Percentiles rank a stretch among this genome's conserved stretches.
Evolutionary conservation across 306 rosid species (phyloP).

Genomic region (Cucurbita pepo): DNA sequence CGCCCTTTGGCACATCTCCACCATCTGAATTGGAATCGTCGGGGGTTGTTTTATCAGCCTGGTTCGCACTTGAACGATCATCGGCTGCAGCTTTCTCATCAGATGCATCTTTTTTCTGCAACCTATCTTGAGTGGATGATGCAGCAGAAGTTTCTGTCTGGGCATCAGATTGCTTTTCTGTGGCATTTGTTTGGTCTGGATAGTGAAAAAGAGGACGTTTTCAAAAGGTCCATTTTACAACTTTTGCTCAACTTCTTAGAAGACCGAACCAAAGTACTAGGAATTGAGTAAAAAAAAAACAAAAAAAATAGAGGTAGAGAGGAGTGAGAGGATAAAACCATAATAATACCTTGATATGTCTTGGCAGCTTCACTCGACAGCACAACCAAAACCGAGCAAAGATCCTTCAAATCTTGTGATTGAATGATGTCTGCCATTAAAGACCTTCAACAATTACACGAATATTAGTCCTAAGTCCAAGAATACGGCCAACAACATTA

Average conservation of each 20-base stretch:
- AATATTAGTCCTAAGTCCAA: not conserved
- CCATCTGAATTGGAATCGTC: conserved; percentile 68
- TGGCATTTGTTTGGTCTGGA: conserved; percentile 46
- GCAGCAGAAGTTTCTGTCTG: conserved; percentile 56
- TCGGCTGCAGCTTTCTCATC: conserved; percentile 46
- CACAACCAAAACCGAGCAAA: conserved; percentile 82
- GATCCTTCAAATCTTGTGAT: conserved; percentile 86
- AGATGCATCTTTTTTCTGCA: conserved; percentile 40
- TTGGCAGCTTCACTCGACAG: conserved; percentile 77
- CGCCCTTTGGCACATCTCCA: conserved; percentile 43
- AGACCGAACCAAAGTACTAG: not conserved
- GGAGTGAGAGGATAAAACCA: not conserved
- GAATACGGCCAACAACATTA: conserved; percentile 2
- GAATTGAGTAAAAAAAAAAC: not conserved
- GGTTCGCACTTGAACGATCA: conserved; percentile 72
- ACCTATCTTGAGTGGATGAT: conserved; percentile 52
- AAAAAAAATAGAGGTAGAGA: not conserved
- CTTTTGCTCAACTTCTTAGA: not conserved
- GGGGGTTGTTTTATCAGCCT: conserved; percentile 42
- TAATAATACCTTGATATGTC: conserved; percentile 49
- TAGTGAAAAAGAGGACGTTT: not conserved
- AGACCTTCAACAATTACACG: conserved; percentile 51
- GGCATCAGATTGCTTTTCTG: conserved; percentile 41
- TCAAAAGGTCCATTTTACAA: not conserved
- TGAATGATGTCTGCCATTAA: conserved; percentile 92